A percentile compares a stretch with the other conserved stretches of the same genome.
phyloP scores from a whole-genome alignment of 257 asterid species.

The Solanum ahanhuiri region DNA sequence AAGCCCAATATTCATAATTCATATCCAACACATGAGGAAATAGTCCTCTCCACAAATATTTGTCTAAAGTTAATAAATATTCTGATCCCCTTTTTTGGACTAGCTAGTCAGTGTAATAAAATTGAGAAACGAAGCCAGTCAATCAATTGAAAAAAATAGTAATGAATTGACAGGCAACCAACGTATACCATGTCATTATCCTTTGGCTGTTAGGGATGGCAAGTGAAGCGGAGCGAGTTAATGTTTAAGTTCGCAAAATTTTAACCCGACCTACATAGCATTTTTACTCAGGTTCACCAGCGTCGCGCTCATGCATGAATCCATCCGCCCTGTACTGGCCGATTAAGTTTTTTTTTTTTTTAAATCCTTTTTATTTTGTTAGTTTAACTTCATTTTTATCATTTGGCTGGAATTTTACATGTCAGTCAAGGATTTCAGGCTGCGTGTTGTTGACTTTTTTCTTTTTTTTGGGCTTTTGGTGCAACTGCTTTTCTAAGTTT shows the following conservation, averaged over 20 bases:
- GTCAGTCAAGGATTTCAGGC: not conserved
- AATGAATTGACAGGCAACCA: not conserved
- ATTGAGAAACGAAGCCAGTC: not conserved
- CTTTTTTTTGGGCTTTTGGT: not conserved
- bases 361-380: not conserved
- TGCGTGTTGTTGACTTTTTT: not conserved
- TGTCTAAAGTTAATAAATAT: not conserved
- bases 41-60: not conserved
- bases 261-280: not conserved
- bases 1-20: not conserved
- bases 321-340: not conserved
- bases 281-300: no score
- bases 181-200: not conserved
- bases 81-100: not conserved
- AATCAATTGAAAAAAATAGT: not conserved
- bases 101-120: not conserved
- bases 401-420: not conserved
- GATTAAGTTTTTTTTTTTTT: no score
- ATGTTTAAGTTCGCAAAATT: not conserved
- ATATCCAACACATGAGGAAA: not conserved
- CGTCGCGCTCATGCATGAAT: not conserved
- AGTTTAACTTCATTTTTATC: not conserved
- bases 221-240: not conserved
- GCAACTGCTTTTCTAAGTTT: not conserved
- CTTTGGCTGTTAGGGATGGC: not conserved